These are phyloP conservation scores for Arthrobotrys sinensis DNA, from an alignment of 2,329 filamentous ascomycete species.

Conservation along the genomic window DNA sequence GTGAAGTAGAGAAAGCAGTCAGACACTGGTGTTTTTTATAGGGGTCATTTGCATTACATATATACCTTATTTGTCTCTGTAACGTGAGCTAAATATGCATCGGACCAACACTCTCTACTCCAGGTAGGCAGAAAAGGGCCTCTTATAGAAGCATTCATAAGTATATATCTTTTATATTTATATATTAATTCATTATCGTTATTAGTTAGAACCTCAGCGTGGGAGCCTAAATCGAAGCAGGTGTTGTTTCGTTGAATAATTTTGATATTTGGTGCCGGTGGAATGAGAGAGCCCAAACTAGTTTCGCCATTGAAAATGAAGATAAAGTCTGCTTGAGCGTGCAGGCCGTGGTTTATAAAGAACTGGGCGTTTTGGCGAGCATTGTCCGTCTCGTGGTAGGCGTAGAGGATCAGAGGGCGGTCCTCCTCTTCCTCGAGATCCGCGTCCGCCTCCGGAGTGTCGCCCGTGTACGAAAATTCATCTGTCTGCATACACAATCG, in stretches of 20 bases:
- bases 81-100: conserved; percentile 66
- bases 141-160: conserved; percentile 66
- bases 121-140: conserved; percentile 68
- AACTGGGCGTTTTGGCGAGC: conserved; percentile 66
- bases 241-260: conserved; percentile 65
- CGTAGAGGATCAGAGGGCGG: conserved; percentile 66
- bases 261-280: conserved; percentile 66
- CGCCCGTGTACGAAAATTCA: neutral
- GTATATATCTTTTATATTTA: conserved; percentile 67
- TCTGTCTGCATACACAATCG: neutral
- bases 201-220: conserved; percentile 66
- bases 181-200: conserved; percentile 65
- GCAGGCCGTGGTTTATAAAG: conserved; percentile 67
- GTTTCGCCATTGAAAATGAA: conserved; percentile 68
- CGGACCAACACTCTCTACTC: conserved; percentile 67
- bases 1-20: neutral
- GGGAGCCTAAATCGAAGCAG: conserved; percentile 67
- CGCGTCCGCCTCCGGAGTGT: too few species aligned
- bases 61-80: conserved; percentile 65
- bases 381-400: conserved; percentile 66
- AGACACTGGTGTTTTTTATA: neutral
- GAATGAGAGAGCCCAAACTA: conserved; percentile 64
- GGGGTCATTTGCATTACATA: neutral
- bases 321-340: conserved; percentile 67
- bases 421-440: neutral